Percentiles rank a stretch among this genome's conserved stretches.
Evolutionary conservation across 192 early-diverging fungal species (phyloP).

Genomic region (Dispira parvispora): DNA sequence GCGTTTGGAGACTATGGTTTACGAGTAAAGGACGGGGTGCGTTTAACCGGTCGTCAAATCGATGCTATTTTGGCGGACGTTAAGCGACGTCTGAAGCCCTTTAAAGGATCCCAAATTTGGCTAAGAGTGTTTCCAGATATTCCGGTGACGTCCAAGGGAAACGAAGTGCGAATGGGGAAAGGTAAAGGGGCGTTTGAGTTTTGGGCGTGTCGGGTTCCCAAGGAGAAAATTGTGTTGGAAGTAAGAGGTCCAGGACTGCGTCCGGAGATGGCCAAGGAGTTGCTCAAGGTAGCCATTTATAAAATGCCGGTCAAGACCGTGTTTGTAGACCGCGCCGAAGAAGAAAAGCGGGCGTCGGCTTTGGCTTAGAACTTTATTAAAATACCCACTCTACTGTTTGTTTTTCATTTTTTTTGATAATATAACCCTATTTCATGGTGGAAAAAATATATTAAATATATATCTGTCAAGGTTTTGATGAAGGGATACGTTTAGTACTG

Average conservation of each 20-base stretch:
- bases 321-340: conserved; percentile 27
- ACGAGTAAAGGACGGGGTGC: conserved; percentile 66
- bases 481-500: too few relatives aligned
- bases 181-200: conserved; percentile 91
- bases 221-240: conserved; percentile 83
- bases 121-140: conserved; percentile 83
- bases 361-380: too few relatives aligned
- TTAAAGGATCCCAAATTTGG: conserved; percentile 76
- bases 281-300: conserved; percentile 41
- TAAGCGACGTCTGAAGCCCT: conserved; percentile 62
- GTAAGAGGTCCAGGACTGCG: conserved; percentile 58
- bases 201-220: conserved; percentile 77
- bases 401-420: too few relatives aligned
- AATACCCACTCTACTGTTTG: too few relatives aligned
- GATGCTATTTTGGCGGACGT: conserved; percentile 56
- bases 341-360: not conserved
- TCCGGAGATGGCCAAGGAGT: conserved; percentile 65
- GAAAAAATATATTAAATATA: too few relatives aligned
- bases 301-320: conserved; percentile 50
- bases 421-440: too few relatives aligned
- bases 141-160: conserved; percentile 80
- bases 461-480: too few relatives aligned
- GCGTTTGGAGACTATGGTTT: conserved; percentile 86
- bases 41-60: conserved; percentile 68
- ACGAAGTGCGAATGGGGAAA: conserved; percentile 92